phyloP scores from a whole-genome alignment of 306 rosid species.

The Quillaja saponaria region DNA sequence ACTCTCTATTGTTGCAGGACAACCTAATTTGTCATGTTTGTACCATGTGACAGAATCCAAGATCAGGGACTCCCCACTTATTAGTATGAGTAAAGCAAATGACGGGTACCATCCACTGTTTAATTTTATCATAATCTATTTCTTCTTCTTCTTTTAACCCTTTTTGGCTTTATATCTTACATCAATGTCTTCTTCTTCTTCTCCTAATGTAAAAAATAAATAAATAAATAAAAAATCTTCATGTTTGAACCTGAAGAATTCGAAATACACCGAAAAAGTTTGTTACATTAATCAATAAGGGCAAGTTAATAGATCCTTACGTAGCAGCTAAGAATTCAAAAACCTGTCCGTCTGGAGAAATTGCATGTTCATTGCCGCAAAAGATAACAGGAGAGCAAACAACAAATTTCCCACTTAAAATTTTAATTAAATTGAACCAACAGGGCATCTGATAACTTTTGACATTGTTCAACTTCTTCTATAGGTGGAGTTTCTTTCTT shows the following conservation, averaged over 20 bases:
- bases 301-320: constrained; percentile 35
- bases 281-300: constrained; percentile 21
- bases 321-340: constrained; percentile 45
- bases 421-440: constrained; percentile 33
- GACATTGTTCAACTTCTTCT: constrained; percentile 38
- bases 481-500: constrained; percentile 44
- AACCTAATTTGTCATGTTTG: constrained; percentile 7
- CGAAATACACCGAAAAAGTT: constrained; percentile 16
- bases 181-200: no score
- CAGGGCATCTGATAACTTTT: constrained; percentile 32
- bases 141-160: no score
- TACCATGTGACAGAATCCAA: no score
- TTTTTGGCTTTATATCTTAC: no score
- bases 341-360: constrained; percentile 32
- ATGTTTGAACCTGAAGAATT: no score
- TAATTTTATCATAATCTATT: no score
- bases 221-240: no score
- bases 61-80: no score
- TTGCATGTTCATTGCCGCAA: constrained; percentile 32
- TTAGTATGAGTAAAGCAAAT: no score
- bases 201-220: no score
- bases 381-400: constrained; percentile 33
- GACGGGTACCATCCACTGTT: no score
- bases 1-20: background rate
- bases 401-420: constrained; percentile 36